A percentile compares a stretch with the other conserved stretches of the same genome.
phyloP scores from a whole-genome alignment of 1,284 basidiomycete species.

The Neolentinus lepideus region DNA sequence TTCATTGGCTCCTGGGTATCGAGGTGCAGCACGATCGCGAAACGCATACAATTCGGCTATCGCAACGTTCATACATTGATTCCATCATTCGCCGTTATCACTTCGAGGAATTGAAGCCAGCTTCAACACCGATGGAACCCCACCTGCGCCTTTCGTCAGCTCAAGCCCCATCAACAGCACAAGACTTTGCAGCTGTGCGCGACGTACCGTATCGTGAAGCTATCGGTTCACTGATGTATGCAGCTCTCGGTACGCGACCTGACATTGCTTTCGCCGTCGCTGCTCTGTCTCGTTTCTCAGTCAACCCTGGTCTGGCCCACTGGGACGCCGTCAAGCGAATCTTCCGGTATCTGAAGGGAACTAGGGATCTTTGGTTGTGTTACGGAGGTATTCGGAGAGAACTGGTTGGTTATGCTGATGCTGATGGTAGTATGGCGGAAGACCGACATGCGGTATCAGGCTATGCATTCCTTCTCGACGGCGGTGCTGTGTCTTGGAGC shows the following conservation, averaged over 20 bases:
- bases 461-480: conserved; percentile 13
- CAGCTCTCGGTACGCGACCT: conserved; percentile 11
- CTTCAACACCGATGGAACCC: too few relatives aligned
- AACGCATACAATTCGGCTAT: conserved; percentile 12
- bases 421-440: conserved; percentile 13
- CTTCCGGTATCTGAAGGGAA: conserved; percentile 16
- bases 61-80: conserved; percentile 18
- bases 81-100: conserved; percentile 17
- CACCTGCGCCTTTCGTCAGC: too few relatives aligned
- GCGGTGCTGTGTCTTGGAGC: conserved; percentile 14
- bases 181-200: conserved; percentile 16
- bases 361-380: conserved; percentile 10
- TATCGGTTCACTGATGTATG: conserved; percentile 15
- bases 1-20: conserved; percentile 20
- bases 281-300: conserved; percentile 10
- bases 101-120: conserved; percentile 17
- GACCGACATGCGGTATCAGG: conserved; percentile 14
- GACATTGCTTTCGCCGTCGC: conserved; percentile 17
- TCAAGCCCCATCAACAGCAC: conserved; percentile 1
- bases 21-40: conserved; percentile 13
- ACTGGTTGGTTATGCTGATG: conserved; percentile 14
- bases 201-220: conserved; percentile 17
- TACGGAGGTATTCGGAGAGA: conserved; percentile 2
- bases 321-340: conserved; percentile 14
- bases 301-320: conserved; percentile 11